phyloP scores from a whole-genome alignment of 2,329 filamentous ascomycete species.

The Lachnellula hyalina region DNA sequence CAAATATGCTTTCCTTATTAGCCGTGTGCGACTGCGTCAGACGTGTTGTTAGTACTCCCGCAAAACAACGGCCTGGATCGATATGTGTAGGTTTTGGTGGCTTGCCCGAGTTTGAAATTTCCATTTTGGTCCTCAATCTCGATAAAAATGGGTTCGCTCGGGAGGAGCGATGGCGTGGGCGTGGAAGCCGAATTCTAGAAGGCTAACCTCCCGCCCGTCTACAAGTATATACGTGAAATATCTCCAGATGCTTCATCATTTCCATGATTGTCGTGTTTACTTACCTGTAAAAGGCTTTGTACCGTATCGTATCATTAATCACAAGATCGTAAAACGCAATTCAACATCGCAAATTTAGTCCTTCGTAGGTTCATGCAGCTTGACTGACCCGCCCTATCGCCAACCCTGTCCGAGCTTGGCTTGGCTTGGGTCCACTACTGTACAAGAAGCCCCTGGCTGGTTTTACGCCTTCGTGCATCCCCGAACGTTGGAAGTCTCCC shows the following conservation, averaged over 20 bases:
- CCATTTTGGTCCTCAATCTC: background rate
- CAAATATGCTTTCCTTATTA: too few species aligned
- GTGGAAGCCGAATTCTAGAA: too few species aligned
- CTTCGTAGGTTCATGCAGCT: background rate
- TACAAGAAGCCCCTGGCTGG: background rate
- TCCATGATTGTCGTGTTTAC: background rate
- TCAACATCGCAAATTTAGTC: slow-evolving; percentile 1
- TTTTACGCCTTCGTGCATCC: background rate
- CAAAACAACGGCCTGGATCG: background rate
- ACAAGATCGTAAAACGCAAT: slow-evolving; percentile 1
- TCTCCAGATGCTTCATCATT: background rate
- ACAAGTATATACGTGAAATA: too few species aligned
- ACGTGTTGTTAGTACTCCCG: too few species aligned
- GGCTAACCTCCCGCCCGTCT: background rate
- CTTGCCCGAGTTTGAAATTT: background rate
- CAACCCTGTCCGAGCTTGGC: slow-evolving; percentile 1
- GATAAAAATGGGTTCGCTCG: background rate
- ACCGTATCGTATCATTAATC: background rate
- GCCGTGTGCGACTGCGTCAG: too few species aligned
- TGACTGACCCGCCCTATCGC: background rate
- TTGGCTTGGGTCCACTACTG: too few species aligned
- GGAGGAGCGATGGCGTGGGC: too few species aligned
- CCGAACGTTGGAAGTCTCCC: background rate
- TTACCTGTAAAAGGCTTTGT: too few species aligned
- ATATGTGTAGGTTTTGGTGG: background rate